Percentiles rank a stretch among this genome's conserved stretches.
Evolutionary conservation across 2,329 filamentous ascomycete genomes (phyloP).

Genomic region (Stagonosporopsis rhizophila): DNA sequence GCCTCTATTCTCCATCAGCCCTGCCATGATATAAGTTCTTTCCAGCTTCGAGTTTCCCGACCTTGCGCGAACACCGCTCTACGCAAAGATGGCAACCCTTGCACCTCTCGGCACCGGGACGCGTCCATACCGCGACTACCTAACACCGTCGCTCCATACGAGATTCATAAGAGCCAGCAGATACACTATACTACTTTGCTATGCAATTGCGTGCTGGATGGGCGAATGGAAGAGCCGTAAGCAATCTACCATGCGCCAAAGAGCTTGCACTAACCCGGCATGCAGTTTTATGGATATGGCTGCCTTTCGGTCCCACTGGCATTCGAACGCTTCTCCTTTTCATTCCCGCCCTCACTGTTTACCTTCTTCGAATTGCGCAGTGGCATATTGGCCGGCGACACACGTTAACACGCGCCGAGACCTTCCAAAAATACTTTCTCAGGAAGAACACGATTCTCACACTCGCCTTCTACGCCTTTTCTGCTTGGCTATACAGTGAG

Average conservation of each 20-base stretch:
- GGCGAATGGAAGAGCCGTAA: conserved; percentile 70
- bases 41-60: background rate
- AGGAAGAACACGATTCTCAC: conserved; percentile 72
- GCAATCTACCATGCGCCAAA: conserved; percentile 41
- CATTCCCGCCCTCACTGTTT: conserved; percentile 75
- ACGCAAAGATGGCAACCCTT: conserved; percentile 40
- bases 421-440: conserved; percentile 65
- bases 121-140: conserved; percentile 83
- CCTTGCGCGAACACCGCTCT: conserved; percentile 10
- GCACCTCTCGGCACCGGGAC: conserved; percentile 48
- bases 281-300: conserved; percentile 83
- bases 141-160: conserved; percentile 86
- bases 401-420: conserved; percentile 71
- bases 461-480: conserved; percentile 76
- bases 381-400: conserved; percentile 71
- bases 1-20: conserved; percentile 4
- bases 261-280: conserved; percentile 23
- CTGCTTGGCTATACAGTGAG: conserved; percentile 80
- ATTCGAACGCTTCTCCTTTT: conserved; percentile 79
- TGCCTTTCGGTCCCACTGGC: conserved; percentile 78
- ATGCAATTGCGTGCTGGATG: conserved; percentile 73
- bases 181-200: conserved; percentile 74
- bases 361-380: conserved; percentile 85
- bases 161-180: conserved; percentile 82
- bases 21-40: conserved; percentile 35